A percentile compares a stretch with the other conserved stretches of the same genome.
These are phyloP conservation scores for Cylindrodendrum hubeiense DNA, from an alignment of 2,329 filamentous ascomycete species.

Conservation along the genomic window DNA sequence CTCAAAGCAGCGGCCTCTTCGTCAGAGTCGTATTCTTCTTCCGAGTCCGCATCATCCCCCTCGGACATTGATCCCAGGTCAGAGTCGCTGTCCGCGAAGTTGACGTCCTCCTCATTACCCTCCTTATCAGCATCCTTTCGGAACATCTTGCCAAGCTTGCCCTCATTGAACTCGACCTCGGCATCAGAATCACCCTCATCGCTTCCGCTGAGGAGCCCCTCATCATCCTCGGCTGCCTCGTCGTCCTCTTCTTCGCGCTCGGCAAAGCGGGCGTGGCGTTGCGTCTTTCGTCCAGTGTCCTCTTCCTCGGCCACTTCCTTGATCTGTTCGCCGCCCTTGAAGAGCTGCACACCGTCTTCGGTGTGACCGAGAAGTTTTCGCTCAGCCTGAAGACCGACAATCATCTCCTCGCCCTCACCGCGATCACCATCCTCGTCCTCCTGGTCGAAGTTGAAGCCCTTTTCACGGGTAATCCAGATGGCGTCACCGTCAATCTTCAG, in stretches of 20 bases:
- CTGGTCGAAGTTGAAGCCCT: slow-evolving; percentile 80
- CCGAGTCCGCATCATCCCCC: slow-evolving; percentile 58
- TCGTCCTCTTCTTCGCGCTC: slow-evolving; percentile 70
- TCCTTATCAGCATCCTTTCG: slow-evolving; percentile 64
- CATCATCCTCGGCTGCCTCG: slow-evolving; percentile 64
- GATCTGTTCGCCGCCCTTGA: slow-evolving; percentile 81
- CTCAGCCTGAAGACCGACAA: slow-evolving; percentile 88
- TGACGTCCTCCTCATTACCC: slow-evolving; percentile 76
- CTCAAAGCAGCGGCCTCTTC: slow-evolving; percentile 80
- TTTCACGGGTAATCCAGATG: slow-evolving; percentile 84
- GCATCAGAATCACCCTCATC: slow-evolving; percentile 63
- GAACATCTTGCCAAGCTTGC: slow-evolving; percentile 72
- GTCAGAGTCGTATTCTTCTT: slow-evolving; percentile 67
- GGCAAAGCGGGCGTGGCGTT: slow-evolving; percentile 69
- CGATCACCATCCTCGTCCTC: slow-evolving; percentile 77
- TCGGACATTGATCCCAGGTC: slow-evolving; percentile 90
- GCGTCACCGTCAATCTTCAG: slow-evolving; percentile 97
- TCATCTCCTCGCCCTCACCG: slow-evolving; percentile 95
- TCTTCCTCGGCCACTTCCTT: slow-evolving; percentile 65
- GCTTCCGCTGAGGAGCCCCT: slow-evolving; percentile 67
- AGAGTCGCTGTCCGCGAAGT: slow-evolving; percentile 96
- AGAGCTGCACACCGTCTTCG: slow-evolving; percentile 86
- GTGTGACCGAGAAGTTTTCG: slow-evolving; percentile 85
- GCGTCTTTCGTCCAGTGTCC: slow-evolving; percentile 71
- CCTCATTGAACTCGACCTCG: slow-evolving; percentile 69